Evolutionary conservation across 176 grass and related monocot species (phyloP).

Genomic region (Cenchrus purpureus): DNA sequence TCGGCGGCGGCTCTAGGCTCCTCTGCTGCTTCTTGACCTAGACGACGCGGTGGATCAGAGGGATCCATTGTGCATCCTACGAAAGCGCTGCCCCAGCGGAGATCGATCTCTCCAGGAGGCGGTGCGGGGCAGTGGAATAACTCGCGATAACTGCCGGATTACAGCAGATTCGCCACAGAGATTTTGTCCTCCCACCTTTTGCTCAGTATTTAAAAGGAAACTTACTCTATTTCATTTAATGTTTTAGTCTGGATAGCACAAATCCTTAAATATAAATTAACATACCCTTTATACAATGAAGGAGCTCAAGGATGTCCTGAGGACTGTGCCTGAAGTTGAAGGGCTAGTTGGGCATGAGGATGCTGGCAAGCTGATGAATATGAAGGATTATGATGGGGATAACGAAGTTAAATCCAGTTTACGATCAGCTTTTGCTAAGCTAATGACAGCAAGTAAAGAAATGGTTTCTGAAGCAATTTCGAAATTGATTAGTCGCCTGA

Average conservation of each 20-base stretch:
- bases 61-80: background rate
- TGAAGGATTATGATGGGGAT: slow-evolving; percentile 42
- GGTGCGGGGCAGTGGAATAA: too few species aligned
- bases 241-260: background rate
- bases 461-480: slow-evolving; percentile 56
- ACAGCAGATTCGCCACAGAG: background rate
- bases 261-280: slow-evolving; percentile 23
- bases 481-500: slow-evolving; percentile 65
- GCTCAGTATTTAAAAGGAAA: background rate
- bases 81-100: too few species aligned
- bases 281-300: slow-evolving; percentile 32
- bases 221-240: background rate
- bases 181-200: background rate
- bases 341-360: slow-evolving; percentile 63
- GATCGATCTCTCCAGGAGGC: too few species aligned
- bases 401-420: slow-evolving; percentile 55
- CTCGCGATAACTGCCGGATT: background rate
- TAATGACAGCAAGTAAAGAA: slow-evolving; percentile 77
- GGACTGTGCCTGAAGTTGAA: slow-evolving; percentile 71
- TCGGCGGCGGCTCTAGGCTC: too few species aligned
- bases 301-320: slow-evolving; percentile 83
- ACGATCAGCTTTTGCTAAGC: slow-evolving; percentile 65
- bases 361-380: slow-evolving; percentile 51
- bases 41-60: too few species aligned
- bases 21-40: too few species aligned